Evolutionary conservation across 1,284 basidiomycete genomes (phyloP).

Genomic region (Anthracocystis walkeri): DNA sequence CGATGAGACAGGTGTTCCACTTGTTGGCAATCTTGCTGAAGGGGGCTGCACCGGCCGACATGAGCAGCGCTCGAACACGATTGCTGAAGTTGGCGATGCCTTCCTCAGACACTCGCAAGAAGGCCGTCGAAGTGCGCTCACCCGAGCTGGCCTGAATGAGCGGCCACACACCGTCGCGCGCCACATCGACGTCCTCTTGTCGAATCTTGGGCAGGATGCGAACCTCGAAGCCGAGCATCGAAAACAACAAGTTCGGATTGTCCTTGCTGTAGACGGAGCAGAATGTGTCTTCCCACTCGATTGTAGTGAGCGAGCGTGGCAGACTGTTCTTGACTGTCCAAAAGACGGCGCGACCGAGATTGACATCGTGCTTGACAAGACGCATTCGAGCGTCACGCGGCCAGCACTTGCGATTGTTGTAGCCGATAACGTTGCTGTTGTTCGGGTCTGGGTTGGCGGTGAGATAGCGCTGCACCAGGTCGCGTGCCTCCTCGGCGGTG

Average conservation of each 20-base stretch:
- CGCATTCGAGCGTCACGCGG: conserved; percentile 98
- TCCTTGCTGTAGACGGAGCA: conserved; percentile 88
- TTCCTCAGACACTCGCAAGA: conserved; percentile 95
- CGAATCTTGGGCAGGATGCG: conserved; percentile 95
- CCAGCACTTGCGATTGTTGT: conserved; percentile 99
- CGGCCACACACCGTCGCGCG: conserved; percentile 98
- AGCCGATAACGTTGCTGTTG: conserved; percentile 98
- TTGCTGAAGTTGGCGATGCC: conserved; percentile 75
- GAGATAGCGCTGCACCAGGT: conserved; percentile 96
- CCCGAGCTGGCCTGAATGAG: conserved; percentile 92
- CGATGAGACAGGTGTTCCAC: conserved; percentile 86
- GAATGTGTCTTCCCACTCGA: conserved; percentile 81
- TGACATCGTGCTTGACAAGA: conserved; percentile 99
- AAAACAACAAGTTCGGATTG: conserved; percentile 97
- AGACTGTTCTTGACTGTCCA: conserved; percentile 99
- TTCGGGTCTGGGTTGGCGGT: conserved; percentile 97
- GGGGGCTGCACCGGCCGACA: conserved; percentile 98
- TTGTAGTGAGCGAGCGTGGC: conserved; percentile 94
- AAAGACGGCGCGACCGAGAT: conserved; percentile 95
- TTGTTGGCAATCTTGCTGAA: conserved; percentile 99
- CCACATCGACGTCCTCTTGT: conserved; percentile 93
- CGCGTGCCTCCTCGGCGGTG: conserved; percentile 95
- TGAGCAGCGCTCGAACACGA: conserved; percentile 89
- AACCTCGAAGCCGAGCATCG: conserved; percentile 97
- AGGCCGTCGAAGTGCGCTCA: conserved; percentile 96